Conservation (phyloP, 108 stramenopile genomes). For the Nitzschia putrida region DNA sequence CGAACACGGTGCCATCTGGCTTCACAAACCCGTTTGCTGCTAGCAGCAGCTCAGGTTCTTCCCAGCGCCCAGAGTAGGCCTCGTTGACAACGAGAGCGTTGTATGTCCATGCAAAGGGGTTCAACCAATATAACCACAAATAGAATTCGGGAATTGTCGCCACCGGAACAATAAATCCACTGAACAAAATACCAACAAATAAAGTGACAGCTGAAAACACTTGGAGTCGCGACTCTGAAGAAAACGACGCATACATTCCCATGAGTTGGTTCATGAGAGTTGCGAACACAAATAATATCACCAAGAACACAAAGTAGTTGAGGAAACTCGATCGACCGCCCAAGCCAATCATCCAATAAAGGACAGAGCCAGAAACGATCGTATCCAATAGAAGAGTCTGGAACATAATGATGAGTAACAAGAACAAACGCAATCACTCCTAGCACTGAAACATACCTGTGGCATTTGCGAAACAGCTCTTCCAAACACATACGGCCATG, state of each 20-base stretch:
- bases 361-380: conserved; percentile 50
- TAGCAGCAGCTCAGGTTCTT: conserved; percentile 42
- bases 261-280: conserved; percentile 43
- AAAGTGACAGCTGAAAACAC: conserved; percentile 39
- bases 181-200: conserved; percentile 48
- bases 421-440: not conserved
- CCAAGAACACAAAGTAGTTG: conserved; percentile 35
- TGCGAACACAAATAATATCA: conserved; percentile 39
- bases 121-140: conserved; percentile 50
- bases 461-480: conserved; percentile 54
- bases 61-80: conserved; percentile 34
- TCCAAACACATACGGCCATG: conserved; percentile 57
- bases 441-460: conserved; percentile 14
- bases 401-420: not conserved
- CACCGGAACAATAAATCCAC: conserved; percentile 61
- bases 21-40: conserved; percentile 47
- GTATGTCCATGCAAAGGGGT: conserved; percentile 65
- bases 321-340: conserved; percentile 14
- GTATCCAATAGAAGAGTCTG: conserved; percentile 41
- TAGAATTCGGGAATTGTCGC: conserved; percentile 51
- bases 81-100: conserved; percentile 57
- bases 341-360: conserved; percentile 66
- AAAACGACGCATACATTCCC: conserved; percentile 40
- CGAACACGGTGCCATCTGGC: conserved; percentile 33
- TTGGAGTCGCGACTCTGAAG: conserved; percentile 25